A percentile compares a stretch with the other conserved stretches of the same genome.
Conservation (phyloP, 441 rosid genomes). For the Rhodomyrtus psidioides region DNA sequence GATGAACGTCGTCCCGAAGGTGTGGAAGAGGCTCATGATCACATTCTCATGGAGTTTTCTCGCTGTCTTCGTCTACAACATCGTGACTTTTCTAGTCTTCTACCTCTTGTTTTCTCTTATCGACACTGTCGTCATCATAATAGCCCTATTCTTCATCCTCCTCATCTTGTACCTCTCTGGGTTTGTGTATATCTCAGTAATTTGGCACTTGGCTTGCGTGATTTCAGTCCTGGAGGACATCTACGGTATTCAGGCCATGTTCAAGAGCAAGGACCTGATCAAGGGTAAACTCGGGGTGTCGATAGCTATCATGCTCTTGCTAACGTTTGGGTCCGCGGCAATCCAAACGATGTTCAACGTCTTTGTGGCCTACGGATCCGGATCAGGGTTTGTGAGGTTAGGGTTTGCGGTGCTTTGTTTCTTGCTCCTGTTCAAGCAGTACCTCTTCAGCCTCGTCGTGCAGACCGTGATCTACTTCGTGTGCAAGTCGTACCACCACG, state of each 20-base stretch:
- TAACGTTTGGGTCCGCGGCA: not conserved
- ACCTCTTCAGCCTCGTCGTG: slow-evolving; percentile 13
- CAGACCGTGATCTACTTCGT: slow-evolving; percentile 28
- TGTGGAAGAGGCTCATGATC: slow-evolving; percentile 22
- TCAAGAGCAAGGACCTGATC: slow-evolving; percentile 17
- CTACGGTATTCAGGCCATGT: slow-evolving; percentile 19
- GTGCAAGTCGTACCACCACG: slow-evolving; percentile 31
- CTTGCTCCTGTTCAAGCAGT: not conserved
- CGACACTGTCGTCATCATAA: not conserved
- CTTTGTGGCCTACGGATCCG: not conserved
- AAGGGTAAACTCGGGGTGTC: slow-evolving; percentile 18
- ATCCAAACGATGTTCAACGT: not conserved
- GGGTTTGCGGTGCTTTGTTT: slow-evolving; percentile 9
- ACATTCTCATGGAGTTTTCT: slow-evolving; percentile 11
- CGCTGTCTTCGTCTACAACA: not conserved
- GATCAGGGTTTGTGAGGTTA: not conserved
- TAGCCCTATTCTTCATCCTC: not conserved
- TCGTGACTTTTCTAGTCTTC: not conserved
- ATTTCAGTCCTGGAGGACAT: slow-evolving; percentile 22
- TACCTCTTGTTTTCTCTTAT: not conserved
- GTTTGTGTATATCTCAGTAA: slow-evolving; percentile 5
- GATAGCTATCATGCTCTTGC: not conserved
- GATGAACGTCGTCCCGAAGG: slow-evolving; percentile 10
- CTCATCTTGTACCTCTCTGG: not conserved
- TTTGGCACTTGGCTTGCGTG: slow-evolving; percentile 22